Conservation (phyloP, 2,329 filamentous ascomycete genomes). For the Colletotrichum sansevieriae region DNA sequence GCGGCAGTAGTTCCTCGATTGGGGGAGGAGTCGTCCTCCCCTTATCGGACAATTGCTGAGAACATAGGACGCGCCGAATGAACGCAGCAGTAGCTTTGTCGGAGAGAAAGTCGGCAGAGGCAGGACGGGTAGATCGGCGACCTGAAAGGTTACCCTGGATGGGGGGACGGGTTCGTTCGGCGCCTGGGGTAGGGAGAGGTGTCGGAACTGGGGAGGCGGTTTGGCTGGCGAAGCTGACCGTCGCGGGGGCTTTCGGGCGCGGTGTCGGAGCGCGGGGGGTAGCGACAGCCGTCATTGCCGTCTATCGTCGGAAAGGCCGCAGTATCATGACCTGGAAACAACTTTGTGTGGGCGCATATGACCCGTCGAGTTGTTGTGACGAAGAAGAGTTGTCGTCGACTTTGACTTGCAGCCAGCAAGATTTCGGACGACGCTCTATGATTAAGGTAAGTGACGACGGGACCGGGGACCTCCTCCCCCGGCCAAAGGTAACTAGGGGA, state of each 20-base stretch:
- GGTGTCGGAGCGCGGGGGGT: conserved; percentile 44
- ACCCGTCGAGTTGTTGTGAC: background rate
- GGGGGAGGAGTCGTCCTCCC: conserved; percentile 66
- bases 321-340: conserved; percentile 32
- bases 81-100: conserved; percentile 85
- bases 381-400: conserved; percentile 39
- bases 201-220: conserved; percentile 30
- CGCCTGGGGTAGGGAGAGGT: conserved; percentile 36
- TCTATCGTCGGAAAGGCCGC: conserved; percentile 23
- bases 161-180: conserved; percentile 47
- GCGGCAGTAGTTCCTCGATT: conserved; percentile 86
- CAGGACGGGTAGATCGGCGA: conserved; percentile 51
- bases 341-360: background rate
- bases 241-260: conserved; percentile 42
- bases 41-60: conserved; percentile 74
- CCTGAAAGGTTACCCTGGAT: conserved; percentile 27
- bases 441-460: conserved; percentile 25
- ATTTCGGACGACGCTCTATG: conserved; percentile 37
- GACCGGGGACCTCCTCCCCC: conserved; percentile 32
- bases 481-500: conserved; percentile 30
- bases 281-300: conserved; percentile 44
- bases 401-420: conserved; percentile 42
- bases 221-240: conserved; percentile 37
- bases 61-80: conserved; percentile 86
- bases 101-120: conserved; percentile 68